Conservation (phyloP, 1,284 basidiomycete species). For the Vanrija humicola region DNA sequence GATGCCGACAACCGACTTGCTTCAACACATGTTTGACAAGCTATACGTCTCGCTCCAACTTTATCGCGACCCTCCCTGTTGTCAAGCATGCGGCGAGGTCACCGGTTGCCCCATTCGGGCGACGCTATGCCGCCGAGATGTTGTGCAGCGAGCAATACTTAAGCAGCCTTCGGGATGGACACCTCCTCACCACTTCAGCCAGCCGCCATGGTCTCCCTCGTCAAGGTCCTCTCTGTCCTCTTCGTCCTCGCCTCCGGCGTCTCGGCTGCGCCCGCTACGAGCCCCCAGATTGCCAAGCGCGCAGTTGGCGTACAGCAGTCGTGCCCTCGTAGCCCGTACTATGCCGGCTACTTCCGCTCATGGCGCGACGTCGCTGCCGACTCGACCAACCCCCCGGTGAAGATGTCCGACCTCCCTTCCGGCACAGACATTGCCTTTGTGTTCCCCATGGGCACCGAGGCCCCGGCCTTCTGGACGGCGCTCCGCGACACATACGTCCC, state of each 20-base stretch:
- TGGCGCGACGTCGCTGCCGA: not conserved
- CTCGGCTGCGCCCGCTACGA: not conserved
- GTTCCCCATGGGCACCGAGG: not conserved
- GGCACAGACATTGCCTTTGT: not conserved
- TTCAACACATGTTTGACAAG: too few relatives aligned
- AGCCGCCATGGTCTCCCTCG: not conserved
- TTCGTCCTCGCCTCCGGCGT: not conserved
- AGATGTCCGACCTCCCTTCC: not conserved
- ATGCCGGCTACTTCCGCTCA: not conserved
- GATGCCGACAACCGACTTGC: too few relatives aligned
- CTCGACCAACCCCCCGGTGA: not conserved
- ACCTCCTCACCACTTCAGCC: not conserved
- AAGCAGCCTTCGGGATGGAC: not conserved
- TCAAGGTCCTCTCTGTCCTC: not conserved
- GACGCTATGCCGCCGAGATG: not conserved
- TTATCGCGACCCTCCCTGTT: slow-evolving; percentile 10
- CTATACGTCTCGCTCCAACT: too few relatives aligned
- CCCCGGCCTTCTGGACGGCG: not conserved
- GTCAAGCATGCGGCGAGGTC: too few relatives aligned
- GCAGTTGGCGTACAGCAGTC: not conserved
- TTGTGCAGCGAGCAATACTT: not conserved
- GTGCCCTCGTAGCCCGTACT: not conserved
- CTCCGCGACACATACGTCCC: not conserved
- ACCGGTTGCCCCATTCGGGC: too few relatives aligned
- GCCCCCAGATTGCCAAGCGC: not conserved